Conservation (phyloP, 495 filamentous ascomycete genomes). For the Penicillium silybi region DNA sequence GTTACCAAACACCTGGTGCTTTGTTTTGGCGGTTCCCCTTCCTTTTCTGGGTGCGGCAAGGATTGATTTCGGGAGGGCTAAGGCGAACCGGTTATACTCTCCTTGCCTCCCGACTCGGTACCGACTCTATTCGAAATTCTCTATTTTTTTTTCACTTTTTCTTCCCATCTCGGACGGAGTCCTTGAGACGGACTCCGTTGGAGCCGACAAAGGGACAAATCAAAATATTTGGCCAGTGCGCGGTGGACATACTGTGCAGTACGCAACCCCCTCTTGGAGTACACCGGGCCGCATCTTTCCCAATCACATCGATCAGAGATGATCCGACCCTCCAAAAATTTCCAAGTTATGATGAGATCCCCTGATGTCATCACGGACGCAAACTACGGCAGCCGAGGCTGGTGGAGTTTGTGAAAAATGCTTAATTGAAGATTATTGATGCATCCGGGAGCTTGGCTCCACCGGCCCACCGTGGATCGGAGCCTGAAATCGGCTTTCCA, state of each 20-base stretch:
- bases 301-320: not conserved
- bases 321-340: not conserved
- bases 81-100: no score
- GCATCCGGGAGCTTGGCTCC: slow-evolving; percentile 22
- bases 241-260: not conserved
- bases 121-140: not conserved
- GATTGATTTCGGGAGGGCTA: not conserved
- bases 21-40: not conserved
- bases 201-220: not conserved
- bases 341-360: not conserved
- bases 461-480: slow-evolving; percentile 7
- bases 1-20: not conserved
- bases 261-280: not conserved
- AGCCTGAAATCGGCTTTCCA: slow-evolving; percentile 1
- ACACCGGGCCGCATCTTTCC: not conserved
- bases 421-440: slow-evolving; percentile 26
- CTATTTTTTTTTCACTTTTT: not conserved
- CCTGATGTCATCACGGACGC: slow-evolving; percentile 28
- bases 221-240: not conserved
- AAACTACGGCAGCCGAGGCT: slow-evolving; percentile 3
- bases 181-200: not conserved
- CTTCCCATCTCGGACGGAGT: not conserved
- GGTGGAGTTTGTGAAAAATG: slow-evolving; percentile 16
- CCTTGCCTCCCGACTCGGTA: not conserved
- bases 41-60: not conserved